phyloP scores from a whole-genome alignment of 345 rosid species.

The Rhodamnia argentea region DNA sequence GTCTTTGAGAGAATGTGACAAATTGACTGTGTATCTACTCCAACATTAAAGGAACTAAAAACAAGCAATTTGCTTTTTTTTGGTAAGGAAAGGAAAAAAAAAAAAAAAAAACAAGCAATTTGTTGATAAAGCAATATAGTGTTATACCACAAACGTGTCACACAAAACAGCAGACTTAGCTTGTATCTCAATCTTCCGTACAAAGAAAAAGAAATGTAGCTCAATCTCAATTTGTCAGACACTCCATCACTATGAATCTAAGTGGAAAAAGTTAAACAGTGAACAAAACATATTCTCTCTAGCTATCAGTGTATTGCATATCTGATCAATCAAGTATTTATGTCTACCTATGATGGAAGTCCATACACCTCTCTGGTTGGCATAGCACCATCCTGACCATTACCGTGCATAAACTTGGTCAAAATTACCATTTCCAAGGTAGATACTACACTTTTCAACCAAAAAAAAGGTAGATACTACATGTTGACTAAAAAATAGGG shows the following conservation, averaged over 20 bases:
- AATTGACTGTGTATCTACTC: neutral
- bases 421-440: neutral
- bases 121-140: neutral
- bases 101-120: neutral
- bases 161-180: neutral
- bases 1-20: neutral
- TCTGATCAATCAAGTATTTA: neutral
- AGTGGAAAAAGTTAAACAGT: neutral
- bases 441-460: too few species aligned
- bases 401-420: neutral
- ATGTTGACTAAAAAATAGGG: neutral
- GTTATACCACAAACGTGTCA: too few species aligned
- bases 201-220: neutral
- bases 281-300: neutral
- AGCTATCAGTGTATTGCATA: neutral
- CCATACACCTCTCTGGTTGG: neutral
- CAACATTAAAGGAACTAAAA: neutral
- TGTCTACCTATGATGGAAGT: neutral
- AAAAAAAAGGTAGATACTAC: neutral
- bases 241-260: neutral
- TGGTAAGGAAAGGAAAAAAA: neutral
- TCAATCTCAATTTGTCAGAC: neutral
- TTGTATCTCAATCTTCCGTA: neutral
- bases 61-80: too few species aligned
- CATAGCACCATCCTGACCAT: neutral